Base-by-base conservation (phyloP, 352 stramenopile species). In the Globisporangium heterothallicum region DNA sequence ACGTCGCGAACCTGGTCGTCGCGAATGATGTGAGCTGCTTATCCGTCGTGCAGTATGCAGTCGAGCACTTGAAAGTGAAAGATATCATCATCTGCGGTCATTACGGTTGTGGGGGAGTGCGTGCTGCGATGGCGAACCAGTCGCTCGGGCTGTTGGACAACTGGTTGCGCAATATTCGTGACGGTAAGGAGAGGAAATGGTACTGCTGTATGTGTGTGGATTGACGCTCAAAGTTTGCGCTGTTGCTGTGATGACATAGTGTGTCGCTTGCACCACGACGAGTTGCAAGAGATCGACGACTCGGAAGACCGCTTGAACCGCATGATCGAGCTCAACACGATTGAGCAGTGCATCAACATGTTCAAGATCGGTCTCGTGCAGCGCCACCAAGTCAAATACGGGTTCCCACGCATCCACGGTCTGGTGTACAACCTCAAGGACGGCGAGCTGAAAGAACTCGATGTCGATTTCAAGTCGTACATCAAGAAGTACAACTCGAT, bases 71-170 rank as follows among this genome's bases (percentile, higher is more conserved):
- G 22, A 86, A 94, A 56, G 87, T 97, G 21, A 92, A 88, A 53
- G 74, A 97, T 68, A 96, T 97, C 47, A 92, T 97, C 47, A 78
- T 97, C n/a, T 94, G 81, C 54, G 89, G 89, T 6, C 86, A 97
- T 65, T 97, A 97, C 64, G 87, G 93, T 32, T 97, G 89, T 57
- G 89, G 88, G 29, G 89, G 88, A 22, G 81, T 97, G 18, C 52
- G 77, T 27, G 88, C 88, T 1, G 82, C 86, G 27, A 67, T 92
- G 52, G 72, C 84, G 45, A 88, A 94, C 68, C 79, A 88, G 62
- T 72, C 84, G 27, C 26, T 91, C 18, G 80, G 84, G 0, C 48
- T 94, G 26, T 61, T 97, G 8, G 88, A 97, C 70, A 93, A 96
- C 59, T 97, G 91, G 89, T 61, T 97, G 34, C 76, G 82, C 59